phyloP scores from a whole-genome alignment of 352 stramenopile genomes.

The Elongisporangium anandrum region DNA sequence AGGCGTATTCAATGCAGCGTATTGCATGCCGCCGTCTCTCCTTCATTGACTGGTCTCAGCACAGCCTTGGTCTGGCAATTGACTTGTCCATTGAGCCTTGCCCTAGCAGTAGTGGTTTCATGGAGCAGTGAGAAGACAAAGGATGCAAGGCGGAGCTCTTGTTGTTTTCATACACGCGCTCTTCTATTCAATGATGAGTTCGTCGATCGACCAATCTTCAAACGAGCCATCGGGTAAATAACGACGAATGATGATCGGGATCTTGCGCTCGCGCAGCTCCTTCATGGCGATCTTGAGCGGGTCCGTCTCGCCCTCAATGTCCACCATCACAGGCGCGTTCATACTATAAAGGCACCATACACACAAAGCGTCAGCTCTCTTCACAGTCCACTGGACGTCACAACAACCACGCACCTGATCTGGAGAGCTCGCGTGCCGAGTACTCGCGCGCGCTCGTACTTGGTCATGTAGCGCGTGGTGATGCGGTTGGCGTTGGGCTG shows the following conservation, averaged over 20 bases:
- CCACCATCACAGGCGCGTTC: conserved; percentile 95
- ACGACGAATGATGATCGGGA: conserved; percentile 99
- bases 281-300: conserved; percentile 99
- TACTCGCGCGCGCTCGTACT: conserved; percentile 98
- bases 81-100: too few species aligned
- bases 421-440: conserved; percentile 97
- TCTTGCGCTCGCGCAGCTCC: conserved; percentile 98
- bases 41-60: too few species aligned
- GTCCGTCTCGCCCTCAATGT: conserved; percentile 98
- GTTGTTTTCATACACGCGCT: neutral
- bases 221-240: conserved; percentile 99
- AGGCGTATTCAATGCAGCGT: too few species aligned
- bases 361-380: conserved; percentile 1
- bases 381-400: too few species aligned
- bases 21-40: too few species aligned
- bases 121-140: neutral
- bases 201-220: conserved; percentile 99
- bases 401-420: conserved; percentile 85
- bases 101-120: neutral
- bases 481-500: conserved; percentile 88
- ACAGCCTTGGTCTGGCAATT: too few species aligned
- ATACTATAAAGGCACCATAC: conserved; percentile 47
- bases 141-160: neutral
- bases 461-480: conserved; percentile 99
- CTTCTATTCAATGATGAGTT: conserved; percentile 98